These are phyloP conservation scores for Spizellomyces punctatus DNA, from an alignment of 192 early-diverging fungal species.

Conservation along the genomic window DNA sequence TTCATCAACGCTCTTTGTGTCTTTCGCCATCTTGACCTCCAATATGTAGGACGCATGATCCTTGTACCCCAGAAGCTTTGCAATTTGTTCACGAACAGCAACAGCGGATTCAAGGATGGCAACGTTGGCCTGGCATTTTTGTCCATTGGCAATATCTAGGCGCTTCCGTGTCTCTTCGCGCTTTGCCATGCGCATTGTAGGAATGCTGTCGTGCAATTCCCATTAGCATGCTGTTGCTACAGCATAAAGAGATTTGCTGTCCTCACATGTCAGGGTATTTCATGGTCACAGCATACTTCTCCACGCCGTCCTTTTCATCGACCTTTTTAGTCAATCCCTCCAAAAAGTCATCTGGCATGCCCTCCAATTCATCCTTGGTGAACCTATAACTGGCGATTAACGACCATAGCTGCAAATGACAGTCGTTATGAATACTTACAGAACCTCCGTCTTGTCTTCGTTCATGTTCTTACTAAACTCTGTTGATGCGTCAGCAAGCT, in stretches of 20 bases:
- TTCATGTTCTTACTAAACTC: slow-evolving; percentile 73
- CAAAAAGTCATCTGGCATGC: slow-evolving; percentile 73
- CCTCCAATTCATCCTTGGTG: slow-evolving; percentile 67
- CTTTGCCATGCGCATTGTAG: slow-evolving; percentile 32
- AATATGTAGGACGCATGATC: slow-evolving; percentile 73
- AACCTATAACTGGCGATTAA: slow-evolving; percentile 4
- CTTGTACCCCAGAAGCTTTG: slow-evolving; percentile 68
- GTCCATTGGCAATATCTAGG: slow-evolving; percentile 53
- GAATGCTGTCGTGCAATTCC: slow-evolving; percentile 6
- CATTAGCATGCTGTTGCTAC: not conserved
- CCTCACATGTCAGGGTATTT: slow-evolving; percentile 65
- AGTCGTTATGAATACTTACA: not conserved
- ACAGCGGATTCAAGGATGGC: slow-evolving; percentile 61
- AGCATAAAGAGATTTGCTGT: not conserved
- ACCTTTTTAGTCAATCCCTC: slow-evolving; percentile 57
- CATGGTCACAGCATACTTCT: slow-evolving; percentile 70
- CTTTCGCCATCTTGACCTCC: slow-evolving; percentile 86
- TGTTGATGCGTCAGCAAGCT: slow-evolving; percentile 67
- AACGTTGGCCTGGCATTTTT: slow-evolving; percentile 64
- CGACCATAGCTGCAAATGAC: not conserved
- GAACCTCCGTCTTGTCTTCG: slow-evolving; percentile 59
- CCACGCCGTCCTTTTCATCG: slow-evolving; percentile 54
- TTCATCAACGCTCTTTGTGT: slow-evolving; percentile 51
- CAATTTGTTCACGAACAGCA: slow-evolving; percentile 52
- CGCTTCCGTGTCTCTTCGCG: slow-evolving; percentile 42